Evolutionary conservation across 2,329 filamentous ascomycete genomes (phyloP), one percentile per base, ranked within the genome.

Genomic region (Clarireedia monteithiana): DNA sequence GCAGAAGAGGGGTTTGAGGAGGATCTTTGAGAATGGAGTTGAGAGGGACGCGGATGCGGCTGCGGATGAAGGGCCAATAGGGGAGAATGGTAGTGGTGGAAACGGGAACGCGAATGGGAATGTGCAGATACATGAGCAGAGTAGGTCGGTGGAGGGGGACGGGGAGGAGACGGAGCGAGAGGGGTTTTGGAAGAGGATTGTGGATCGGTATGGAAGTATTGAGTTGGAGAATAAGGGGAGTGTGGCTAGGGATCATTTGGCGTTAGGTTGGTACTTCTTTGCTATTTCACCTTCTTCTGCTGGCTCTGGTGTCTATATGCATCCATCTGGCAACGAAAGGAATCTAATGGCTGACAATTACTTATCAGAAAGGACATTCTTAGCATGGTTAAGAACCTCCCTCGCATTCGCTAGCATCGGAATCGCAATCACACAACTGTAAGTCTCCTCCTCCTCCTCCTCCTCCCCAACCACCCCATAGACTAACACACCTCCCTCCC

Each of bases 161-260:
- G 42, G 55, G 56, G 53, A 27, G n/a, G 15, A 47, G 58, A 20
- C 7, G 34, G 42, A 15, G 39, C 5, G 46, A 64, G 65, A 55
- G 63, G 60, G 67, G 69, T 59, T 67, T 71, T 65, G 60, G 77
- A 73, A 73, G 63, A 67, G 67, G 34, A 68, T 81, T 40, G 62
- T 76, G 24, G 71, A 68, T 6, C 71, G 75, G 56, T 77, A 85
- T 62, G 66, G 68, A 27, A 63, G 60, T 42, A 78, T 94, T 51
- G 88, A 92, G 74, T 72, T 94, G 58, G 89, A 94, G 70, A 94
- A 94, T 67, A 92, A 90, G 71, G 89, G 89, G 40, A 89, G 85
- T 67, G 88, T 92, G 40, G 89, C 89, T 10, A 77, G 89, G 65
- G 89, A 94, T 70, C 89, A 94, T 73, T 74, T 94, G 55, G 89